Evolutionary conservation across 345 rosid species (phyloP).

Genomic region (Trapa incisa): DNA sequence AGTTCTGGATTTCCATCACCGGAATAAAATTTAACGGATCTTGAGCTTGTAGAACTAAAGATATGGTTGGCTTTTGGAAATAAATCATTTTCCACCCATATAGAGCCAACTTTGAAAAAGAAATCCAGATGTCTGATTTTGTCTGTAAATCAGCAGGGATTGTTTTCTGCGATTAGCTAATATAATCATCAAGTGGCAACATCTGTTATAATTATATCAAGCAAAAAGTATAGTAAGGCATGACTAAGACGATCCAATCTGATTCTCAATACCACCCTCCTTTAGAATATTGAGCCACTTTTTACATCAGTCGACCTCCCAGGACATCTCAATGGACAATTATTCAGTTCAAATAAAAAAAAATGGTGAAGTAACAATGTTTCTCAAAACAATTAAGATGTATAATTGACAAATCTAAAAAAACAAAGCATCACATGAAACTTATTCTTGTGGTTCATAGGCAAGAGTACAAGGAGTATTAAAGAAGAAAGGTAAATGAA

Average conservation of each 20-base stretch:
- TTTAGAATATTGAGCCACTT: background rate
- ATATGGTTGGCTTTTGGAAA: constrained; percentile 30
- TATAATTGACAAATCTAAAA: background rate
- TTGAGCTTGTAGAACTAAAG: constrained; percentile 19
- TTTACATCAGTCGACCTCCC: background rate
- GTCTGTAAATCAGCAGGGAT: background rate
- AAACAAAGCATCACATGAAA: background rate
- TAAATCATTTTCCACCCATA: constrained; percentile 69
- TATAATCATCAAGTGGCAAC: background rate
- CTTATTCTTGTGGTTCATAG: background rate
- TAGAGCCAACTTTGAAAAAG: constrained; percentile 51
- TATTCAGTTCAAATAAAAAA: background rate
- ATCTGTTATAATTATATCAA: background rate
- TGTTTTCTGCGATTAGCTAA: background rate
- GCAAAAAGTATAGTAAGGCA: background rate
- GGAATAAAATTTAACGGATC: constrained; percentile 12
- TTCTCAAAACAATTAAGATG: background rate
- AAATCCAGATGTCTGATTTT: background rate
- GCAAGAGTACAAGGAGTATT: background rate
- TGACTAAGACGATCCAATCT: background rate
- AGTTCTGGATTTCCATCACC: constrained; percentile 12
- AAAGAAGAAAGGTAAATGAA: background rate
- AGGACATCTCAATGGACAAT: background rate
- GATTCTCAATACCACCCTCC: too few species aligned
- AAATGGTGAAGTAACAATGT: background rate